Conservation (phyloP, 2,329 filamentous ascomycete species). For the Gyromitra esculenta region DNA sequence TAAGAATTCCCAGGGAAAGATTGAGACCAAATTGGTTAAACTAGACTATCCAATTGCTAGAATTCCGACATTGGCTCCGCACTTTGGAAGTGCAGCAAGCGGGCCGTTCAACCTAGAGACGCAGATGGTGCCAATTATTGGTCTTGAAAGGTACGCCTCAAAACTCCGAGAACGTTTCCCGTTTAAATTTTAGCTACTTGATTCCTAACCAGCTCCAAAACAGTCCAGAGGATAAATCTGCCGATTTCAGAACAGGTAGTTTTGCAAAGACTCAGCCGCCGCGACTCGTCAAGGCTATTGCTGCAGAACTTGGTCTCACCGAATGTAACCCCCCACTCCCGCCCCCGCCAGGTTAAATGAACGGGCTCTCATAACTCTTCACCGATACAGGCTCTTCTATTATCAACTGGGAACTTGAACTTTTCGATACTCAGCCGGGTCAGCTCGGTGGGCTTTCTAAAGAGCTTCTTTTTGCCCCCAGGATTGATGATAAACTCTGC, state of each 20-base stretch:
- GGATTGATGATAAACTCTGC: conserved; percentile 97
- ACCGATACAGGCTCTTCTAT: conserved; percentile 69
- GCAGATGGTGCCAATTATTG: conserved; percentile 92
- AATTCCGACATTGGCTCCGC: conserved; percentile 89
- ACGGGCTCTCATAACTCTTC: background rate
- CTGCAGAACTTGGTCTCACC: conserved; percentile 76
- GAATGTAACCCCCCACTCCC: conserved; percentile 62
- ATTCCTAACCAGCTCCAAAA: background rate
- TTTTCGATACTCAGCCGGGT: conserved; percentile 89
- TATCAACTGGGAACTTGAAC: conserved; percentile 95
- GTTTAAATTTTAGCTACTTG: background rate
- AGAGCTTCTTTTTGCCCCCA: conserved; percentile 93
- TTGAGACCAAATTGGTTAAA: conserved; percentile 83
- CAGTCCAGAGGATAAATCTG: conserved; percentile 60
- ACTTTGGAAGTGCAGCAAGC: conserved; percentile 79
- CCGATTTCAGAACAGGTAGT: conserved; percentile 71
- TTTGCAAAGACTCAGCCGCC: conserved; percentile 87
- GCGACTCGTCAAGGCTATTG: conserved; percentile 83
- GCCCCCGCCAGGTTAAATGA: background rate
- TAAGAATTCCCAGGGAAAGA: conserved; percentile 77
- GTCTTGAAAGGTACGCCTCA: conserved; percentile 69
- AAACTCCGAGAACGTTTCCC: conserved; percentile 39
- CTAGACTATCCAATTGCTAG: conserved; percentile 92
- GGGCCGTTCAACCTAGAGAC: conserved; percentile 86
- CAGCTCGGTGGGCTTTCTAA: conserved; percentile 84